Evolutionary conservation across 2,329 filamentous ascomycete genomes (phyloP).

Genomic region (Proliferodiscus dingleyae): DNA sequence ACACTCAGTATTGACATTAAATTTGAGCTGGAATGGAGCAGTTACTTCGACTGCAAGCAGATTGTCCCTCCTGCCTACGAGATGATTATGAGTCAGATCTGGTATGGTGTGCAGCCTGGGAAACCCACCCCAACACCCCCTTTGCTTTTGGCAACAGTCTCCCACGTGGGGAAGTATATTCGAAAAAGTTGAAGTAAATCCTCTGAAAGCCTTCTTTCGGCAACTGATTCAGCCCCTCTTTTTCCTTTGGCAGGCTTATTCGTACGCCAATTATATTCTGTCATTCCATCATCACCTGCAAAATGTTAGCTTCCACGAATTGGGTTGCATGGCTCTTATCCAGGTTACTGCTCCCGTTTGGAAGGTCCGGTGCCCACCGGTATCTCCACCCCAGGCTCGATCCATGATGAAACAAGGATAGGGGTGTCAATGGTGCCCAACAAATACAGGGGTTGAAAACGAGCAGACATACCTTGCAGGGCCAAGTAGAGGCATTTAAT

Average conservation of each 20-base stretch:
- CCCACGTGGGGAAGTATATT: conserved; percentile 74
- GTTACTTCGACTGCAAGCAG: conserved; percentile 62
- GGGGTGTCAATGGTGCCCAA: conserved; percentile 1
- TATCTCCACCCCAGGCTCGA: not conserved
- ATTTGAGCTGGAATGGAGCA: too few relatives aligned
- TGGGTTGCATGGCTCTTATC: not conserved
- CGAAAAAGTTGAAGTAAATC: conserved; percentile 49
- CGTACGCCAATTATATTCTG: conserved; percentile 38
- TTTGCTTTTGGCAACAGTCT: conserved; percentile 62
- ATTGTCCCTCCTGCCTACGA: conserved; percentile 71
- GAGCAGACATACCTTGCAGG: conserved; percentile 42
- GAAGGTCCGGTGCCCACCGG: not conserved
- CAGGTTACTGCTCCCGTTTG: not conserved
- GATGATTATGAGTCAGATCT: conserved; percentile 1
- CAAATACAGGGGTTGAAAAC: not conserved
- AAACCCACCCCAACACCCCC: conserved; percentile 53
- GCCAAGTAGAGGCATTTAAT: conserved; percentile 55
- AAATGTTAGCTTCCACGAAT: conserved; percentile 8
- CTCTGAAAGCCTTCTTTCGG: conserved; percentile 21
- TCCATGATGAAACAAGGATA: not conserved
- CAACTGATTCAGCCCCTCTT: conserved; percentile 7
- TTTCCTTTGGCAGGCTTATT: conserved; percentile 19
- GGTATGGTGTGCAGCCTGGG: not conserved
- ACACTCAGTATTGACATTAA: not conserved
- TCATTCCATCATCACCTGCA: conserved; percentile 42